Percentiles rank a stretch among this genome's conserved stretches.
Evolutionary conservation across 164 flowering plant species (phyloP).

Genomic region (Hamamelis virginiana): DNA sequence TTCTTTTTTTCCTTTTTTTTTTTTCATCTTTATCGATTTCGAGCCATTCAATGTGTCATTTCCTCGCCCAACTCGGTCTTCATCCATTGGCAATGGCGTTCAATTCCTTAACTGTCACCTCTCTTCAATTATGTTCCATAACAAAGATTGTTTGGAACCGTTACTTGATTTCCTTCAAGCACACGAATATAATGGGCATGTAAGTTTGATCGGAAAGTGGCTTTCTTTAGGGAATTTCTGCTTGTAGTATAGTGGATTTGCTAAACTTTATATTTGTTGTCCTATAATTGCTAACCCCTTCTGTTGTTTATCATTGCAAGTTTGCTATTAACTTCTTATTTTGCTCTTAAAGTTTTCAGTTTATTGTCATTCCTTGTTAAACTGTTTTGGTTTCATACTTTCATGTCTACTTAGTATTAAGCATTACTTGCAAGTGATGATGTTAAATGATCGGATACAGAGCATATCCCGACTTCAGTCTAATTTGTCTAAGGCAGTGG

Average conservation of each 20-base stretch:
- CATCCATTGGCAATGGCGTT: constrained; percentile 94
- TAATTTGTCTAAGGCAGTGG: constrained; percentile 74
- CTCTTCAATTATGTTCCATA: constrained; percentile 83
- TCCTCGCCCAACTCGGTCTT: constrained; percentile 79
- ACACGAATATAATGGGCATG: constrained; percentile 80
- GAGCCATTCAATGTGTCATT: constrained; percentile 88
- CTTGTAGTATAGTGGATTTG: no score
- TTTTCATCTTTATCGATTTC: no score
- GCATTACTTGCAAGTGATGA: constrained; percentile 56
- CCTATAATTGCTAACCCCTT: no score
- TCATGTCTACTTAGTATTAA: not conserved
- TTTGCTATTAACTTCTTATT: no score
- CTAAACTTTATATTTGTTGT: no score
- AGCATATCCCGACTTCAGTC: constrained; percentile 65
- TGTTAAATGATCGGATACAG: constrained; percentile 89
- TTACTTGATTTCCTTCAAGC: constrained; percentile 80
- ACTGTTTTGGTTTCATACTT: not conserved
- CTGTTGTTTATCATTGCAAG: no score
- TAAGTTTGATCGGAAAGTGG: constrained; percentile 47
- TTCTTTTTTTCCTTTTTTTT: not conserved
- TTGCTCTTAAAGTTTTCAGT: not conserved
- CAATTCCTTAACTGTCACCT: constrained; percentile 96
- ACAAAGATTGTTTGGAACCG: constrained; percentile 81
- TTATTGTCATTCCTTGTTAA: not conserved
- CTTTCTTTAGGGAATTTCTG: no score